Evolutionary conservation across 148 eudicot species (phyloP), one percentile per base, ranked within the genome.

Genomic region (Cornus suecica): DNA sequence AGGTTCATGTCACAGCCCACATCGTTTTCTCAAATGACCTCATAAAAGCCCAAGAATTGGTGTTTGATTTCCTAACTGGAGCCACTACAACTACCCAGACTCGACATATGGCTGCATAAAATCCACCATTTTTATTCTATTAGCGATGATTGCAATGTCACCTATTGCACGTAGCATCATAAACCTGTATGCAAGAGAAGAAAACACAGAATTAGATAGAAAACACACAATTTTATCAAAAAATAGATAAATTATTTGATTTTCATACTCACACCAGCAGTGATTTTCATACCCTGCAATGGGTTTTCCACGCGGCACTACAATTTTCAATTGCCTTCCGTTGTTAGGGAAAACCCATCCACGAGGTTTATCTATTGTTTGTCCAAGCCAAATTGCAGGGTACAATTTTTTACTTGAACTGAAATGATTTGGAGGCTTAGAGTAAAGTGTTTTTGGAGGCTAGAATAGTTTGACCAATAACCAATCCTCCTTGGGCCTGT

Each of bases 261-360:
- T 25, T 25, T 27, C 23, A 64, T 61, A 87, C 97, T 90, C 78
- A 93, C 98, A 71, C 88, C 88, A 22, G 84, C 77, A 15, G 81
- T 78, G 65, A 91, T 80, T 62, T n/a, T n/a, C n/a, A n/a, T n/a
- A n/a, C n/a, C n/a, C n/a, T n/a, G n/a, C n/a, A n/a, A n/a, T 8
- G 98, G 97, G 78, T 93, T 90, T 32, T 73, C n/a, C n/a, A n/a
- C n/a, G n/a, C n/a, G 98, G 98, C 29, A 93, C 88, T 51, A 92
- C 98, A 68, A 91, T 86, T 74, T 80, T 88, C 65, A 93, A 77
- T 42, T 2, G 79, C 70, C 71, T 86, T 23, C 91, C 94, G 29
- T 86, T 84, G 76, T 82, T 75, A 8, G 94, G 90, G 52, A 90
- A 90, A 79, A 87, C 90, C 97, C 98, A 91, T 30, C 97, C 98